phyloP scores from a whole-genome alignment of 257 asterid genomes.

The Solanum appendiculatum region DNA sequence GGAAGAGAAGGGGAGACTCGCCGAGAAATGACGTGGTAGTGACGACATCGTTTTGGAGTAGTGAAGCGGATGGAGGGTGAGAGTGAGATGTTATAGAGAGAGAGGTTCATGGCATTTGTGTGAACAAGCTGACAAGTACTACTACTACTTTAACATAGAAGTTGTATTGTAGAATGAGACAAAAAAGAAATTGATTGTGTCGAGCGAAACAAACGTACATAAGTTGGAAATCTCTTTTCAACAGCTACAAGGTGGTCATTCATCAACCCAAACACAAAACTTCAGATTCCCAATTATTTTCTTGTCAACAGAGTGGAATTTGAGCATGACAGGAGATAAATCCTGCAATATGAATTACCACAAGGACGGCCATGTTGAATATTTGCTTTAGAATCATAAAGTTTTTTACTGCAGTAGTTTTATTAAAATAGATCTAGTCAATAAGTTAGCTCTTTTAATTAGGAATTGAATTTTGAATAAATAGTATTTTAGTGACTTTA shows the following conservation, averaged over 20 bases:
- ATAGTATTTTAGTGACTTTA: too few species aligned
- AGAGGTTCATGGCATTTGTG: neutral
- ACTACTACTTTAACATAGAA: neutral
- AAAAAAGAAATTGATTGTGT: neutral
- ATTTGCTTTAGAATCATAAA: too few species aligned
- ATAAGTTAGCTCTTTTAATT: too few species aligned
- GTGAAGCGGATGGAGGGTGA: slow-evolving; percentile 13
- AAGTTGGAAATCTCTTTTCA: neutral
- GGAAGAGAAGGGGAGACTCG: slow-evolving; percentile 3
- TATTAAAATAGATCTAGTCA: too few species aligned
- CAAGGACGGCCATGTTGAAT: too few species aligned
- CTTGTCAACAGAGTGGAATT: neutral
- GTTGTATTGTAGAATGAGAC: neutral
- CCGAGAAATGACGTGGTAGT: slow-evolving; percentile 10
- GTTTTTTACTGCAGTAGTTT: too few species aligned
- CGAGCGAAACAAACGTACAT: neutral
- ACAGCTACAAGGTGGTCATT: neutral
- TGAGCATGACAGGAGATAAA: neutral
- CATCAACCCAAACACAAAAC: neutral
- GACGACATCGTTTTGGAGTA: slow-evolving; percentile 18
- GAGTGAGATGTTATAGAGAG: neutral
- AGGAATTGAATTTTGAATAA: too few species aligned
- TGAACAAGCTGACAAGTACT: neutral
- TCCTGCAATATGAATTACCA: neutral
- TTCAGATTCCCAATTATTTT: neutral